Percentiles rank a stretch among this genome's conserved stretches.
Conservation (phyloP, 179 eudicot species). For the Spinacia oleracea region DNA sequence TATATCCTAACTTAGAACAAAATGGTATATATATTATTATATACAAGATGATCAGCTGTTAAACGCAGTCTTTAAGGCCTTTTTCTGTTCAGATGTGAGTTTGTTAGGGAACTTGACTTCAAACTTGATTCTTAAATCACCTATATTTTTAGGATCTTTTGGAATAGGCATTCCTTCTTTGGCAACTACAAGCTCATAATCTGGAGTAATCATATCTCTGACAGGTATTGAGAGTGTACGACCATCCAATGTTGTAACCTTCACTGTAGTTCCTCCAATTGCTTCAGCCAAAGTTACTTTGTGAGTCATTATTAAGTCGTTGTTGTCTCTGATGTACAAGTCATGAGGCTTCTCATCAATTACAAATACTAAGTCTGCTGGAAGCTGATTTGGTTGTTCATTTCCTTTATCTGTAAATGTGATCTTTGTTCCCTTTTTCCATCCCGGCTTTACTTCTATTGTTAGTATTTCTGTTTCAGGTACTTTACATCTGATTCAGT, state of each 20-base stretch:
- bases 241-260: slow-evolving; percentile 57
- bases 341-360: slow-evolving; percentile 80
- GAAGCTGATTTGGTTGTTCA: slow-evolving; percentile 62
- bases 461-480: slow-evolving; percentile 67
- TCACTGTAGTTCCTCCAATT: slow-evolving; percentile 58
- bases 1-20: background rate
- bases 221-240: slow-evolving; percentile 56
- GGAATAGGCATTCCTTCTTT: slow-evolving; percentile 89
- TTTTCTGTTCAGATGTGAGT: slow-evolving; percentile 56
- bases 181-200: slow-evolving; percentile 51
- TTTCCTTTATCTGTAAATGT: slow-evolving; percentile 87
- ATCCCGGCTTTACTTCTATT: slow-evolving; percentile 87
- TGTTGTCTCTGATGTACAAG: slow-evolving; percentile 59
- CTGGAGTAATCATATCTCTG: slow-evolving; percentile 55
- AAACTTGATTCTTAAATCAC: slow-evolving; percentile 67
- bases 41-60: slow-evolving; percentile 13
- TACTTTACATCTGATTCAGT: slow-evolving; percentile 37
- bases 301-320: slow-evolving; percentile 52
- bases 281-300: slow-evolving; percentile 70
- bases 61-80: slow-evolving; percentile 41
- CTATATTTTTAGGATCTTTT: slow-evolving; percentile 62
- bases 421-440: slow-evolving; percentile 94
- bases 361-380: slow-evolving; percentile 81
- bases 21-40: background rate
- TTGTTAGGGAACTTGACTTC: slow-evolving; percentile 66